Evolutionary conservation across 208 protist genomes (phyloP).

Genomic region (Giardia muris): DNA sequence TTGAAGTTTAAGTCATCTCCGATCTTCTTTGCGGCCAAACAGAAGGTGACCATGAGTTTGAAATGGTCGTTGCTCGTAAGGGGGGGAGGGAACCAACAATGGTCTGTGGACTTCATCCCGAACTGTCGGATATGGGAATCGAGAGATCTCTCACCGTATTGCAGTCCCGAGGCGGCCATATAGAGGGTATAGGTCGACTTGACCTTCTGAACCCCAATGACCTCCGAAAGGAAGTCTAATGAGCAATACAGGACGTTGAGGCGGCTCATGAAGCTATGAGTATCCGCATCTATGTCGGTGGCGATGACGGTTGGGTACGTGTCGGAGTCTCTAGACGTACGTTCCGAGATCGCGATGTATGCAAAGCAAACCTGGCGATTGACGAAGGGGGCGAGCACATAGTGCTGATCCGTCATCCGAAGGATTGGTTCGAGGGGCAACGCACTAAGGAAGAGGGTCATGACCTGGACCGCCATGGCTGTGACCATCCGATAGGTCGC

Average conservation of each 20-base stretch:
- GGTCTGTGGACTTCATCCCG: neutral
- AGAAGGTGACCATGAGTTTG: neutral
- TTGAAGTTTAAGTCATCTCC: neutral
- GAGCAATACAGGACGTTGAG: neutral
- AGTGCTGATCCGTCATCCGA: neutral
- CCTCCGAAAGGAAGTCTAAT: neutral
- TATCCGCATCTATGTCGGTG: neutral
- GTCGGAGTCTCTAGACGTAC: neutral
- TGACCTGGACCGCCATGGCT: neutral
- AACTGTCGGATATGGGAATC: neutral
- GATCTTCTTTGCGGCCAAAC: neutral
- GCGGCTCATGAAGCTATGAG: neutral
- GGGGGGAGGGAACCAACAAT: too few relatives aligned
- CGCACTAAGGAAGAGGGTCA: neutral
- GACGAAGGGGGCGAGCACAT: neutral
- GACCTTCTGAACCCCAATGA: neutral
- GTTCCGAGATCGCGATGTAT: neutral
- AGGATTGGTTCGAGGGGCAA: neutral
- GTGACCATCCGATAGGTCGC: neutral
- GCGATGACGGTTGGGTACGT: neutral
- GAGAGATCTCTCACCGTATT: neutral
- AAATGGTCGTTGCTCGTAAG: neutral
- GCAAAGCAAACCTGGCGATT: neutral
- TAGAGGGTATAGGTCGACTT: neutral
- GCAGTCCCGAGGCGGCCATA: neutral